Evolutionary conservation across 805 yeast genomes (phyloP).

Genomic region (Pichia phayaonensis): DNA sequence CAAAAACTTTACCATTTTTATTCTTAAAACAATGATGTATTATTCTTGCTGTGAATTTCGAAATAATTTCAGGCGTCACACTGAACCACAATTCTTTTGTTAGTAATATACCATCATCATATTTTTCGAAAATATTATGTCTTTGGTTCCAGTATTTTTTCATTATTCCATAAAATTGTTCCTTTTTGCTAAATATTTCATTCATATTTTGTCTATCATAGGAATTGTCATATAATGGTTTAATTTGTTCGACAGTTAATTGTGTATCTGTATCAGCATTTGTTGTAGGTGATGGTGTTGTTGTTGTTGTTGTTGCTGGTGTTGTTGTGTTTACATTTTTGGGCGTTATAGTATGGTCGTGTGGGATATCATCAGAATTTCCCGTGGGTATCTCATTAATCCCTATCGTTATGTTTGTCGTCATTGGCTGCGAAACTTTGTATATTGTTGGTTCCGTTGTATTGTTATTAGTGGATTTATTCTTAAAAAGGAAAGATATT

Average conservation of each 20-base stretch:
- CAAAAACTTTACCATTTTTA: conserved; percentile 61
- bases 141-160: conserved; percentile 57
- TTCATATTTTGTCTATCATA: conserved; percentile 3
- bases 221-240: not conserved
- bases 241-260: not conserved
- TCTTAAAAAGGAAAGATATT: not conserved
- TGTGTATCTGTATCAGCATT: not conserved
- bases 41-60: conserved; percentile 50
- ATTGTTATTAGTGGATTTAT: not conserved
- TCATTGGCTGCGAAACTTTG: not conserved
- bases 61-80: conserved; percentile 75
- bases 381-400: not conserved
- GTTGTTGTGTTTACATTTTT: too few species aligned
- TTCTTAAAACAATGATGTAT: conserved; percentile 72
- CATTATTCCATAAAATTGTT: conserved; percentile 14
- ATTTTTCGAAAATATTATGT: conserved; percentile 48
- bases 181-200: conserved; percentile 3
- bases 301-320: not conserved
- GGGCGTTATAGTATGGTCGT: not conserved
- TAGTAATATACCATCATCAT: conserved; percentile 60
- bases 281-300: not conserved
- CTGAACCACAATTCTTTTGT: conserved; percentile 76
- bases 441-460: not conserved
- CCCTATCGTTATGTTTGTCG: not conserved
- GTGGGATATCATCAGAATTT: not conserved